phyloP scores from a whole-genome alignment of 1,139 yeast species.

The Debaryomyces subglobosus region DNA sequence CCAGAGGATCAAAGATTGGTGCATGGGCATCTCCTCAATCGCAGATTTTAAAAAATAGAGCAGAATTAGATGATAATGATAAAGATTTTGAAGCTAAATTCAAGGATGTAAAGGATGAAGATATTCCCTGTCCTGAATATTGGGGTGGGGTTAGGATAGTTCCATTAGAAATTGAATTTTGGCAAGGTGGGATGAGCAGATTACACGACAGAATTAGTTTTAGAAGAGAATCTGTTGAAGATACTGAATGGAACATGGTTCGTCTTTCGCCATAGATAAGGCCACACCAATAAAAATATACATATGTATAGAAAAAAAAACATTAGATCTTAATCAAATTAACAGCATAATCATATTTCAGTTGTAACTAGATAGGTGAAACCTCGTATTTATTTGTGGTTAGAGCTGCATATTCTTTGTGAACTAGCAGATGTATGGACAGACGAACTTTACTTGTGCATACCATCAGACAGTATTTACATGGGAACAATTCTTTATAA shows the following conservation, averaged over 20 bases:
- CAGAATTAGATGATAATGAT: slow-evolving; percentile 60
- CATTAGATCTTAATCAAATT: not conserved
- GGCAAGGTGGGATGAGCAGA: slow-evolving; percentile 94
- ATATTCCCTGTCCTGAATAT: slow-evolving; percentile 85
- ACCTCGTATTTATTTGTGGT: not conserved
- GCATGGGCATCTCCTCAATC: slow-evolving; percentile 98
- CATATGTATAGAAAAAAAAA: not conserved
- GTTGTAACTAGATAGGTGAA: not conserved
- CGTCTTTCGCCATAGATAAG: slow-evolving; percentile 75
- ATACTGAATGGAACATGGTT: slow-evolving; percentile 59
- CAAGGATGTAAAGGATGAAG: slow-evolving; percentile 54
- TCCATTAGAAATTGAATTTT: slow-evolving; percentile 90
- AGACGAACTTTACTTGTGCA: slow-evolving; percentile 8
- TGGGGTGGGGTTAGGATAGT: slow-evolving; percentile 95
- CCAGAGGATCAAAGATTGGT: slow-evolving; percentile 90
- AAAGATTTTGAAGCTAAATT: slow-evolving; percentile 58
- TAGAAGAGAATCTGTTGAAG: slow-evolving; percentile 52
- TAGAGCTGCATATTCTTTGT: not conserved
- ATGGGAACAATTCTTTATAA: not conserved
- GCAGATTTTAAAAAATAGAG: slow-evolving; percentile 55
- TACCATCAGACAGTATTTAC: slow-evolving; percentile 2
- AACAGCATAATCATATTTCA: not conserved
- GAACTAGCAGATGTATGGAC: slow-evolving; percentile 7
- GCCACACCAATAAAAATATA: not conserved
- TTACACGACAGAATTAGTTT: slow-evolving; percentile 88